Evolutionary conservation across 768 basidiomycete genomes (phyloP).

Genomic region (Exidia glandulosa): DNA sequence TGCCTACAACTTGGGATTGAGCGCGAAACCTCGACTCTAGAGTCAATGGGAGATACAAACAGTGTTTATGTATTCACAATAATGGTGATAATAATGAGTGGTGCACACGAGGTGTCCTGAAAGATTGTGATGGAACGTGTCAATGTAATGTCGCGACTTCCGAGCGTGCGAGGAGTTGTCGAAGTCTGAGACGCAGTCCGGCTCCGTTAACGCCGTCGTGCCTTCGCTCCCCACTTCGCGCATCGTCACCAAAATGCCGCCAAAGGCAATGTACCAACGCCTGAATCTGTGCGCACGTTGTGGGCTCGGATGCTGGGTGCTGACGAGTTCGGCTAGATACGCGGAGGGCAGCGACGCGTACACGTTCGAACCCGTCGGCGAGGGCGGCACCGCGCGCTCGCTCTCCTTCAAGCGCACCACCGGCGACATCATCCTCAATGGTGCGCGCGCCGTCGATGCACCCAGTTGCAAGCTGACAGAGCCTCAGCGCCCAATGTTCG

Average conservation of each 20-base stretch:
- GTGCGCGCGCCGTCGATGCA: constrained; percentile 27
- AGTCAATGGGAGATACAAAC: too few relatives aligned
- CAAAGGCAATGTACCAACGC: constrained; percentile 54
- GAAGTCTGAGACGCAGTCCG: too few relatives aligned
- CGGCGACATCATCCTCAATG: constrained; percentile 63
- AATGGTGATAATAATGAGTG: too few relatives aligned
- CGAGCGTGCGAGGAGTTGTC: too few relatives aligned
- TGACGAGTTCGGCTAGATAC: constrained; percentile 36
- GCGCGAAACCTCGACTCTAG: too few relatives aligned
- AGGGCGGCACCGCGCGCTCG: constrained; percentile 33
- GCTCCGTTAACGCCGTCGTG: too few relatives aligned
- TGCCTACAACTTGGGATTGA: too few relatives aligned
- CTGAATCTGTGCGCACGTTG: constrained; percentile 44
- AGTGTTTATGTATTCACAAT: too few relatives aligned
- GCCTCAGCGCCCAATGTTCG: neutral
- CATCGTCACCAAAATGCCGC: neutral
- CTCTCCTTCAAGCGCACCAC: constrained; percentile 62
- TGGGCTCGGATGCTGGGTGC: neutral
- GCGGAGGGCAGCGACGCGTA: constrained; percentile 63
- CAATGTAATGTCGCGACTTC: too few relatives aligned
- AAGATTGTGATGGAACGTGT: too few relatives aligned
- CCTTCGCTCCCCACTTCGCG: neutral
- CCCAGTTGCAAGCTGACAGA: constrained; percentile 5
- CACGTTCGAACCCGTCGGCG: constrained; percentile 60
- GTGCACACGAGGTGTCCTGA: too few relatives aligned